Conservation (phyloP, 108 stramenopile species). For the Cyclotella cryptica region DNA sequence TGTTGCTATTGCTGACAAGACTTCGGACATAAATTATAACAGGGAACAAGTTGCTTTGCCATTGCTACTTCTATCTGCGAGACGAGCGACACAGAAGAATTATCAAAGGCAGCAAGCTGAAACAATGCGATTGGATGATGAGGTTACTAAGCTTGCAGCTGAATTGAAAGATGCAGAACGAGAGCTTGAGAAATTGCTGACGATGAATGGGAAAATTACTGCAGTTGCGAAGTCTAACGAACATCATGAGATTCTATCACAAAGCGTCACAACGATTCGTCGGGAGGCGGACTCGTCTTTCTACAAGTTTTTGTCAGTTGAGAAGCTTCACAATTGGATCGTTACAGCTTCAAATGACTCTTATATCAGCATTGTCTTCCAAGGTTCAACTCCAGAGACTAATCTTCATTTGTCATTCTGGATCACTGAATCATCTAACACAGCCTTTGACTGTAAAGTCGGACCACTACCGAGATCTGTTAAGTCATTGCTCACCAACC, state of each 20-base stretch:
- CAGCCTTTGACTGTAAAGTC: slow-evolving; percentile 25
- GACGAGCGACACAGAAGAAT: slow-evolving; percentile 45
- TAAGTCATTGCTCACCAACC: slow-evolving; percentile 20
- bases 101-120: slow-evolving; percentile 35
- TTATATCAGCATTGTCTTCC: slow-evolving; percentile 36
- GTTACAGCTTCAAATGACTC: slow-evolving; percentile 38
- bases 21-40: slow-evolving; percentile 23
- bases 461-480: slow-evolving; percentile 28
- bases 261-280: slow-evolving; percentile 8
- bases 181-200: slow-evolving; percentile 20
- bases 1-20: slow-evolving; percentile 26
- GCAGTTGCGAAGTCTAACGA: slow-evolving; percentile 29
- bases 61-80: slow-evolving; percentile 35
- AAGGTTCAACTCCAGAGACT: slow-evolving; percentile 40
- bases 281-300: slow-evolving; percentile 47
- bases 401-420: slow-evolving; percentile 45
- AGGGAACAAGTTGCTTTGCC: slow-evolving; percentile 41
- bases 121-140: slow-evolving; percentile 40
- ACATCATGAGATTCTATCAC: slow-evolving; percentile 22
- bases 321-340: slow-evolving; percentile 61
- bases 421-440: slow-evolving; percentile 19
- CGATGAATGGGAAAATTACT: slow-evolving; percentile 2
- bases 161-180: slow-evolving; percentile 40
- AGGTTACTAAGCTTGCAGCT: slow-evolving; percentile 44
- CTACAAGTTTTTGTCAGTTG: slow-evolving; percentile 55